Conservation (phyloP, 345 rosid species). For the Populus nigra region DNA sequence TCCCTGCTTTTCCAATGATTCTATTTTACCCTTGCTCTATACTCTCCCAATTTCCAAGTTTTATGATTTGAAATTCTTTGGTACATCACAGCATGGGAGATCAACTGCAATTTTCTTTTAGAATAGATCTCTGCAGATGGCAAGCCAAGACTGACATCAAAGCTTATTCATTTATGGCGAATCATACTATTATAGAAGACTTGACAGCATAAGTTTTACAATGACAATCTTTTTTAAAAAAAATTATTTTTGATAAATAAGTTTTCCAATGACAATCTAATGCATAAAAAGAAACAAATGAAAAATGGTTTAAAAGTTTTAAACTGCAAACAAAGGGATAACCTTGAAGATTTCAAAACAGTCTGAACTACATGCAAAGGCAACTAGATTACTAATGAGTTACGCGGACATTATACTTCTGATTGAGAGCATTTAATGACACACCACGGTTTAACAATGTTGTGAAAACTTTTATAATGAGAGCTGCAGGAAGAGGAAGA, state of each 20-base stretch:
- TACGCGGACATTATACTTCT: not conserved
- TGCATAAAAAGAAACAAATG: not conserved
- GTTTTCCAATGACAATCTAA: not conserved
- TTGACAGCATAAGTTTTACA: not conserved
- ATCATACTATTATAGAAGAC: not conserved
- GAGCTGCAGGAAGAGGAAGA: not conserved
- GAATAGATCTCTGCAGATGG: not conserved
- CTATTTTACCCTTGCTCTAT: not conserved
- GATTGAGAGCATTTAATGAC: not conserved
- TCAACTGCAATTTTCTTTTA: not conserved
- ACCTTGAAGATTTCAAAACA: not conserved
- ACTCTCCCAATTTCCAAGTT: not conserved
- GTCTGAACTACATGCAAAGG: not conserved
- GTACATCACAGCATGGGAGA: not conserved
- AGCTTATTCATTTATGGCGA: not conserved
- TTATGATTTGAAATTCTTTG: not conserved
- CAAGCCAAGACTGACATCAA: not conserved
- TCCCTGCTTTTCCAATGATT: not conserved
- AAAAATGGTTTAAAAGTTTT: not conserved
- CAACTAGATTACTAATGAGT: not conserved
- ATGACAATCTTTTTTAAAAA: not conserved
- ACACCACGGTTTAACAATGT: not conserved
- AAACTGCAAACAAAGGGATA: not conserved
- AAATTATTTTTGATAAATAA: not conserved
- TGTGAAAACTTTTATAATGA: not conserved